Conservation (phyloP, 768 basidiomycete genomes). For the Hemileccinum impolitum region DNA sequence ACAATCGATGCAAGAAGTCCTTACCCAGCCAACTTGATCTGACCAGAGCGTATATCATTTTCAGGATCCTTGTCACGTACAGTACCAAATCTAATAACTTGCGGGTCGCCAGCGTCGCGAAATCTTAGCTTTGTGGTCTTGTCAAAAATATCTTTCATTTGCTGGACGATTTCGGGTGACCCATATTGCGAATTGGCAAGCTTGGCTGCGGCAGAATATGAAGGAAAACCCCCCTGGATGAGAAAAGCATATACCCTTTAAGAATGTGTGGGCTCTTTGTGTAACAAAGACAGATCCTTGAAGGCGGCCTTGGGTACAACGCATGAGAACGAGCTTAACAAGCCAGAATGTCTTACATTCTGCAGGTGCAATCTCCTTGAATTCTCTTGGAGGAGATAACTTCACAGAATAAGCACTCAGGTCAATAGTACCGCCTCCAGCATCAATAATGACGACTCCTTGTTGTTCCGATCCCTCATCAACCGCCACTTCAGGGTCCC, state of each 20-base stretch:
- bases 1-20: not conserved
- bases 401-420: slow-evolving; percentile 35
- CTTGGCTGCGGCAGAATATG: slow-evolving; percentile 17
- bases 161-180: slow-evolving; percentile 26
- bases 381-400: slow-evolving; percentile 14
- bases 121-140: slow-evolving; percentile 38
- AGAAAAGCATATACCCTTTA: slow-evolving; percentile 21
- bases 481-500: not conserved
- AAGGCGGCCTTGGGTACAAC: slow-evolving; percentile 29
- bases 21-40: slow-evolving; percentile 37
- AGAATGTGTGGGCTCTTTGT: slow-evolving; percentile 23
- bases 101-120: slow-evolving; percentile 31
- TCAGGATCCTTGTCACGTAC: slow-evolving; percentile 31
- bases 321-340: not conserved
- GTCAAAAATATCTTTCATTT: slow-evolving; percentile 36
- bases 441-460: slow-evolving; percentile 42
- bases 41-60: slow-evolving; percentile 34
- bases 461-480: slow-evolving; percentile 25
- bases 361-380: slow-evolving; percentile 35
- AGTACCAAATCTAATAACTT: slow-evolving; percentile 39
- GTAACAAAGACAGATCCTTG: slow-evolving; percentile 39
- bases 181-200: slow-evolving; percentile 30
- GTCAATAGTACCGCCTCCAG: slow-evolving; percentile 41
- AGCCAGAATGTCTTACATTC: slow-evolving; percentile 24
- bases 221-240: too few species aligned